Percentiles rank a stretch among this genome's conserved stretches.
phyloP scores from a whole-genome alignment of 2,329 filamentous ascomycete genomes.

The Colletotrichum musae region DNA sequence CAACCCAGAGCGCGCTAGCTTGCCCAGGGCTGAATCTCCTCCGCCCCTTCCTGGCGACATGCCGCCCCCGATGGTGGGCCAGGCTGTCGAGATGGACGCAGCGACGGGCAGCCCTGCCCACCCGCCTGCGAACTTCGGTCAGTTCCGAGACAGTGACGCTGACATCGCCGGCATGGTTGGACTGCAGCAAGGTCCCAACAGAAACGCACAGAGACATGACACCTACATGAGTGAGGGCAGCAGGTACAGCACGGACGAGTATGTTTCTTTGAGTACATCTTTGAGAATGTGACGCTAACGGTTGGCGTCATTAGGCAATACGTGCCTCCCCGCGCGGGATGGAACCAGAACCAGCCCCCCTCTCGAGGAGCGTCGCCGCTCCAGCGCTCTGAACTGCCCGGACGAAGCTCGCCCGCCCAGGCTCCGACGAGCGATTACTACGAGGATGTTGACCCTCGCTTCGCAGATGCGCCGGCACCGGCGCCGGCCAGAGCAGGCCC shows the following conservation, averaged over 20 bases:
- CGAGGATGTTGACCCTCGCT: constrained; percentile 93
- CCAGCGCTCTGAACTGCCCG: constrained; percentile 54
- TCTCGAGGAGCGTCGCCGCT: constrained; percentile 63
- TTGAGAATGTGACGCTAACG: constrained; percentile 45
- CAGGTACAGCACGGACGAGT: constrained; percentile 82
- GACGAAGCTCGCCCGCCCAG: constrained; percentile 51
- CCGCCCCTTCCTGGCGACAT: constrained; percentile 70
- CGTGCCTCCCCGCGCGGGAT: constrained; percentile 68
- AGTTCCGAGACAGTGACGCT: constrained; percentile 74
- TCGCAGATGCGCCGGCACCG: constrained; percentile 61
- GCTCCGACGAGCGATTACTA: constrained; percentile 75
- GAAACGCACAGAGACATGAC: constrained; percentile 57
- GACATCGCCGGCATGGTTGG: constrained; percentile 83
- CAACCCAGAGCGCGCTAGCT: constrained; percentile 56
- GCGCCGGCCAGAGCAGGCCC: constrained; percentile 43
- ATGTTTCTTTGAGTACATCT: constrained; percentile 55
- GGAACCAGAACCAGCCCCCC: constrained; percentile 64
- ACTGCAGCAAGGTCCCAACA: constrained; percentile 70
- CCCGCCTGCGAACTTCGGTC: constrained; percentile 58
- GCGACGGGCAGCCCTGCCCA: constrained; percentile 67
- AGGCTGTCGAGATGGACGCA: constrained; percentile 86
- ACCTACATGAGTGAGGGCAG: constrained; percentile 76
- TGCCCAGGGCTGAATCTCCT: constrained; percentile 75
- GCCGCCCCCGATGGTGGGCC: constrained; percentile 64
- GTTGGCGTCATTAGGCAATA: constrained; percentile 65